Conservation (phyloP, 192 early-diverging fungal genomes). For the Bifiguratus adelaidae region DNA sequence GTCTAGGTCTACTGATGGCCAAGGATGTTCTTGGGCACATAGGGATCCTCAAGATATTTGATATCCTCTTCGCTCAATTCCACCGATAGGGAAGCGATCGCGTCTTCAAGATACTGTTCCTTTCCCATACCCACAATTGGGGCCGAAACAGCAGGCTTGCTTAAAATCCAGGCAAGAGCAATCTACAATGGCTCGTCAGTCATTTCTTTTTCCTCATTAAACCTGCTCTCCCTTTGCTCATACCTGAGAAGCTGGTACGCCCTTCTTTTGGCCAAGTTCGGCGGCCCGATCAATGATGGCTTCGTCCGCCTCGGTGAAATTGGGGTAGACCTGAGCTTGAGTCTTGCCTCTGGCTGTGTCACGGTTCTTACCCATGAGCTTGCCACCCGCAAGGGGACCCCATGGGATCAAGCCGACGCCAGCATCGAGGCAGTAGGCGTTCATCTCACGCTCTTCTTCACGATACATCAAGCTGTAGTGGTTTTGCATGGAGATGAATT, state of each 20-base stretch:
- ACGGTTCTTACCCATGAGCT: conserved; percentile 10
- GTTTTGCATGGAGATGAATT: conserved; percentile 19
- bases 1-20: conserved; percentile 6
- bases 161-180: conserved; percentile 13
- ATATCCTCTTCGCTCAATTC: conserved; percentile 6
- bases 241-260: conserved; percentile 8
- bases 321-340: background rate
- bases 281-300: conserved; percentile 9
- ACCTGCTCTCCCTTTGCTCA: no score
- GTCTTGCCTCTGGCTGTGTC: background rate
- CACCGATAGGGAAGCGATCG: conserved; percentile 1
- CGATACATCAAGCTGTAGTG: conserved; percentile 24
- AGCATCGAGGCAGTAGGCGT: conserved; percentile 16
- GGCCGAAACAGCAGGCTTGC: conserved; percentile 5
- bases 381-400: conserved; percentile 16
- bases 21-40: conserved; percentile 2
- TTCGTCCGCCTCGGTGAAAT: background rate
- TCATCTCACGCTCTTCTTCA: conserved; percentile 29
- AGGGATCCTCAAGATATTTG: conserved; percentile 12
- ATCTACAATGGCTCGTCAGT: no score
- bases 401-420: conserved; percentile 14
- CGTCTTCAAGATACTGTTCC: conserved; percentile 8
- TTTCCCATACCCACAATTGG: conserved; percentile 15
- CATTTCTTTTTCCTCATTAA: no score
- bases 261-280: conserved; percentile 8